Conservation (phyloP, 306 rosid species). For the Vigna angularis region DNA sequence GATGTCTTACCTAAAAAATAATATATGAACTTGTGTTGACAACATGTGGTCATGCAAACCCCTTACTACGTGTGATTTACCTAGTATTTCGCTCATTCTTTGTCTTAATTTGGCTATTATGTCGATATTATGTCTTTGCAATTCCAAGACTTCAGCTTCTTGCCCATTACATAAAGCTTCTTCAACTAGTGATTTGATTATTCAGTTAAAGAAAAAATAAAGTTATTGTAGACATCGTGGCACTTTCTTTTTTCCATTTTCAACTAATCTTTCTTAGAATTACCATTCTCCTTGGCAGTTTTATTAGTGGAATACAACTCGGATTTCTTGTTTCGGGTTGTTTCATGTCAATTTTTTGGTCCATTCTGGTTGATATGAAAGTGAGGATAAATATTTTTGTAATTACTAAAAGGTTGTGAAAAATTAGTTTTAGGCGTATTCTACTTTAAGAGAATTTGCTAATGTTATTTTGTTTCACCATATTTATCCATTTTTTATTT, state of each 20-base stretch:
- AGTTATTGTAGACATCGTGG: not conserved
- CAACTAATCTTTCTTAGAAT: not conserved
- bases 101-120: conserved; percentile 33
- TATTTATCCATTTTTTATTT: too few relatives aligned
- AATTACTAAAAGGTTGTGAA: not conserved
- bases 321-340: not conserved
- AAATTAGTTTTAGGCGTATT: not conserved
- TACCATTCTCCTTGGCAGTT: not conserved
- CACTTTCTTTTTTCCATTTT: not conserved
- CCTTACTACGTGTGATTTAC: not conserved
- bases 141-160: conserved; percentile 15
- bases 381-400: not conserved
- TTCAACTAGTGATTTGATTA: conserved; percentile 22
- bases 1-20: conserved; percentile 21
- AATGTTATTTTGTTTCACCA: too few relatives aligned
- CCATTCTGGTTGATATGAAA: not conserved
- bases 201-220: not conserved
- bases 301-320: not conserved
- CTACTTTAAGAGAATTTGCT: not conserved
- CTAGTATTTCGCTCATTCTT: not conserved
- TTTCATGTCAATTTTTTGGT: not conserved
- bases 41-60: conserved; percentile 67
- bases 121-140: conserved; percentile 62
- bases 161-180: conserved; percentile 25
- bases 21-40: conserved; percentile 43